Percentiles rank a stretch among this genome's conserved stretches.
Conservation (phyloP, 2,329 filamentous ascomycete species). For the Cadophora malorum region DNA sequence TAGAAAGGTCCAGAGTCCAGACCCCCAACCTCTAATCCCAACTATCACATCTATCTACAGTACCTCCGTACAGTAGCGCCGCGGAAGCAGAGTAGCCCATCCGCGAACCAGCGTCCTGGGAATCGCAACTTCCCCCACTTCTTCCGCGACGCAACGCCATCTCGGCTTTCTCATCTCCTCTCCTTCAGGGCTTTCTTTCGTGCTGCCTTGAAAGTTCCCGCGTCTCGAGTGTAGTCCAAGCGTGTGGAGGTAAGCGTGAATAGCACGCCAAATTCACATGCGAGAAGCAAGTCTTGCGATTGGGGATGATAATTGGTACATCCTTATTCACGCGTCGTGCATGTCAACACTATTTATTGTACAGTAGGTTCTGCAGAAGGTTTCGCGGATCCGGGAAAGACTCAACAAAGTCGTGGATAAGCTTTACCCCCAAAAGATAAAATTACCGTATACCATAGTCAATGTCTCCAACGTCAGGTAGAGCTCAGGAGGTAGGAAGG, state of each 20-base stretch:
- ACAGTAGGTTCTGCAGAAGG: not conserved
- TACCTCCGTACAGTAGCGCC: not conserved
- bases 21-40: not conserved
- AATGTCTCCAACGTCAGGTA: not conserved
- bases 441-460: not conserved
- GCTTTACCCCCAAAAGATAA: not conserved
- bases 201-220: not conserved
- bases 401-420: not conserved
- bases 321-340: too few relatives aligned
- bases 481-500: too few relatives aligned
- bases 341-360: too few relatives aligned
- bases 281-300: not conserved
- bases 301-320: too few relatives aligned
- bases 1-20: not conserved
- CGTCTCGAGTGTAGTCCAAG: not conserved
- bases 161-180: constrained; percentile 15
- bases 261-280: not conserved
- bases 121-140: not conserved
- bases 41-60: not conserved
- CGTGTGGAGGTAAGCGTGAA: not conserved
- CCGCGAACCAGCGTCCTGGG: constrained; percentile 9
- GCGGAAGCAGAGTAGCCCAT: constrained; percentile 1
- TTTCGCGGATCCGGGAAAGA: not conserved
- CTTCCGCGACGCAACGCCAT: not conserved
- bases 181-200: not conserved